A percentile compares a stretch with the other conserved stretches of the same genome.
These are phyloP conservation scores for Metschnikowia kofuensis DNA, from an alignment of 805 yeast species.

Conservation along the genomic window DNA sequence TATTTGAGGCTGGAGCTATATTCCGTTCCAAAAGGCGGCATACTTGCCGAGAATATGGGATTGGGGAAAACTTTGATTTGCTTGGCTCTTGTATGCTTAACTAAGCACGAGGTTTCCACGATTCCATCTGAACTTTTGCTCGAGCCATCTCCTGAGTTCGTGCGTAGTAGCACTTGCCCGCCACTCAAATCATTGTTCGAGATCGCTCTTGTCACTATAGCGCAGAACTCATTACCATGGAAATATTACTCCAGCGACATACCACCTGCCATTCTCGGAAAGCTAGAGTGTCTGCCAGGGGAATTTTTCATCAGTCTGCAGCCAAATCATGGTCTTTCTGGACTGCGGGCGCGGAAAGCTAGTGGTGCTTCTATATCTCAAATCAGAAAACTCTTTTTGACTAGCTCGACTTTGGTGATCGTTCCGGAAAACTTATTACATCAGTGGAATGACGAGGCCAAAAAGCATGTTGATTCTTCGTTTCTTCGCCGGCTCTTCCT, in stretches of 20 bases:
- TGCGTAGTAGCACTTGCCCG: neutral
- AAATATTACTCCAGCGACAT: slow-evolving; percentile 41
- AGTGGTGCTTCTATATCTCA: neutral
- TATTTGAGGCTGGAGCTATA: slow-evolving; percentile 39
- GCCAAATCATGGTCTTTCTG: slow-evolving; percentile 18
- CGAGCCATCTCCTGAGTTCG: slow-evolving; percentile 7
- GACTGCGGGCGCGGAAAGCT: slow-evolving; percentile 15
- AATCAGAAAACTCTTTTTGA: slow-evolving; percentile 35
- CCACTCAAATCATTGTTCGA: slow-evolving; percentile 25
- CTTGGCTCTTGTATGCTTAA: slow-evolving; percentile 51
- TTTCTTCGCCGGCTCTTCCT: slow-evolving; percentile 35
- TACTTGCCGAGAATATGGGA: slow-evolving; percentile 68
- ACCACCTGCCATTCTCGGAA: slow-evolving; percentile 41
- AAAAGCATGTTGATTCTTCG: slow-evolving; percentile 47
- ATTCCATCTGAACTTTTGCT: slow-evolving; percentile 36
- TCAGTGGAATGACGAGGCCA: slow-evolving; percentile 62
- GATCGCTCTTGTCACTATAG: slow-evolving; percentile 42
- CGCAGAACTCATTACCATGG: slow-evolving; percentile 58
- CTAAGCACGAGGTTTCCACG: slow-evolving; percentile 50
- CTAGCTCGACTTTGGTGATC: slow-evolving; percentile 55
- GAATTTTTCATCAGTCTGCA: slow-evolving; percentile 35
- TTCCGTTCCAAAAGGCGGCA: slow-evolving; percentile 56
- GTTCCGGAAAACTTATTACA: slow-evolving; percentile 65
- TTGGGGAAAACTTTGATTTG: slow-evolving; percentile 63
- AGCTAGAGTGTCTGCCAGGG: slow-evolving; percentile 42